Conservation (phyloP, 495 filamentous ascomycete genomes). For the Bacidia rubella region DNA sequence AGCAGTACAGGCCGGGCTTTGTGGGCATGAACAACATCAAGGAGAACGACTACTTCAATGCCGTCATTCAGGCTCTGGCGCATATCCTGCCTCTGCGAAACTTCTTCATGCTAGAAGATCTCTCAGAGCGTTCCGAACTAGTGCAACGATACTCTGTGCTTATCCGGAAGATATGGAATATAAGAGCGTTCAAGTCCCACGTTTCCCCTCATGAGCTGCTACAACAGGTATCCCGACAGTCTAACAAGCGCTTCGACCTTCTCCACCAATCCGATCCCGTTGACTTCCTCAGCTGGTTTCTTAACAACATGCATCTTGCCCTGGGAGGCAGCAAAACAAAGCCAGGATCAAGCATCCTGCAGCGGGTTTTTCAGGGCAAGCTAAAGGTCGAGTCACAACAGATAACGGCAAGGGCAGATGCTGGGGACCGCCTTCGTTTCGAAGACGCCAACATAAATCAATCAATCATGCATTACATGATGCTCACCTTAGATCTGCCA, state of each 20-base stretch:
- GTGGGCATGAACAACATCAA: conserved; percentile 99
- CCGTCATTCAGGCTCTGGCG: conserved; percentile 82
- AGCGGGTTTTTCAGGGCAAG: conserved; percentile 83
- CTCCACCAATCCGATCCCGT: conserved; percentile 88
- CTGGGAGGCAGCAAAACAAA: conserved; percentile 84
- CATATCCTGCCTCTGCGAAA: conserved; percentile 87
- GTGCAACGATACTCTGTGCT: conserved; percentile 75
- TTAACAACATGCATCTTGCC: conserved; percentile 85
- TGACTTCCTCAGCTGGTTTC: conserved; percentile 92
- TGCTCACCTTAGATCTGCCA: conserved; percentile 85
- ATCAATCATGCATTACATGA: conserved; percentile 63
- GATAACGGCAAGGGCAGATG: conserved; percentile 85
- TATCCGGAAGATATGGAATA: conserved; percentile 96
- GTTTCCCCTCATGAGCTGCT: conserved; percentile 95
- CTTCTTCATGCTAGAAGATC: conserved; percentile 77
- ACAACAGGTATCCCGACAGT: conserved; percentile 81
- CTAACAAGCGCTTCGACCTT: conserved; percentile 83
- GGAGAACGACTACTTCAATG: conserved; percentile 96
- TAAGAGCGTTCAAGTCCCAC: conserved; percentile 89
- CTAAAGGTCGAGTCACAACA: conserved; percentile 86
- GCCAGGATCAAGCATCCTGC: conserved; percentile 61
- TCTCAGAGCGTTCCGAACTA: conserved; percentile 44
- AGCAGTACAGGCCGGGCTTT: conserved; percentile 81
- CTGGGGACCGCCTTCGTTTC: conserved; percentile 79
- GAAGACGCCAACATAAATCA: conserved; percentile 77